These are phyloP conservation scores for Corymbia maculata DNA, from an alignment of 345 rosid genomes.

Conservation along the genomic window DNA sequence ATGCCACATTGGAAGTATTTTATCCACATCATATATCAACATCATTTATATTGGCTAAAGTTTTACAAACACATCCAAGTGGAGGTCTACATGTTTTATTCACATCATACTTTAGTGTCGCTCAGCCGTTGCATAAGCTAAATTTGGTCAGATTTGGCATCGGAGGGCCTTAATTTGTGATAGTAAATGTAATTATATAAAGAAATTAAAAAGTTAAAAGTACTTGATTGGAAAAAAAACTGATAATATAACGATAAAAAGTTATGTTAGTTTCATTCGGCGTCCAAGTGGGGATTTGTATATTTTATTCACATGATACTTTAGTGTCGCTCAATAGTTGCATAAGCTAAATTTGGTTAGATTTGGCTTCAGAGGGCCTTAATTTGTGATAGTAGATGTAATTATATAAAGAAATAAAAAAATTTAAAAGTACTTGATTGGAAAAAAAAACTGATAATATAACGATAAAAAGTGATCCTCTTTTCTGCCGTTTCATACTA, in stretches of 20 bases:
- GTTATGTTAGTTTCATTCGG: no score
- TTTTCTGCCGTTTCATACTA: background rate
- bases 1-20: background rate
- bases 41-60: background rate
- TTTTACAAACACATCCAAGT: background rate
- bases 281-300: background rate
- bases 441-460: background rate
- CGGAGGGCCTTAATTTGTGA: background rate
- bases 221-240: background rate
- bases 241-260: no score
- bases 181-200: background rate
- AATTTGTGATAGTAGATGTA: background rate
- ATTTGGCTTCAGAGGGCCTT: background rate
- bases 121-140: background rate
- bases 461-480: background rate
- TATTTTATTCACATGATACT: background rate
- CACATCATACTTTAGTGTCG: background rate
- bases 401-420: background rate
- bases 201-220: background rate
- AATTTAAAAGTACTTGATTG: background rate
- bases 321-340: background rate
- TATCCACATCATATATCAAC: rapidly evolving
- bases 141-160: background rate
- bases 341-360: background rate
- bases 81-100: background rate